These are phyloP conservation scores for Teratosphaeria viscida DNA, from an alignment of 2,329 filamentous ascomycete species.

Conservation along the genomic window DNA sequence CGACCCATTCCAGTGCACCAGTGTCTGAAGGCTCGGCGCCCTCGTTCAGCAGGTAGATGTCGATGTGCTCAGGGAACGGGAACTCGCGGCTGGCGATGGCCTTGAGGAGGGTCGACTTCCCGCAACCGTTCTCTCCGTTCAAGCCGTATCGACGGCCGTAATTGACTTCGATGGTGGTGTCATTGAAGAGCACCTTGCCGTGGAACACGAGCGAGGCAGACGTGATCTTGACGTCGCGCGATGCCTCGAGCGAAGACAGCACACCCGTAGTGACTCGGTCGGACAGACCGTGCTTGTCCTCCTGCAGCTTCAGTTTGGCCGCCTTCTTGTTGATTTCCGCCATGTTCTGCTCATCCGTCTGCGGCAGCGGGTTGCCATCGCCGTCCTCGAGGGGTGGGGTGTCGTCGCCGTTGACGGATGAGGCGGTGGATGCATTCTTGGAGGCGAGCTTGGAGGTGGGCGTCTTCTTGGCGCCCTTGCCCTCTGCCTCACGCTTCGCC, in stretches of 20 bases:
- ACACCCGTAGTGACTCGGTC: constrained; percentile 98
- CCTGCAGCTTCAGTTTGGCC: constrained; percentile 79
- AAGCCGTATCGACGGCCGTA: constrained; percentile 90
- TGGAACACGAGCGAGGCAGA: constrained; percentile 93
- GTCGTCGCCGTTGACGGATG: constrained; percentile 62
- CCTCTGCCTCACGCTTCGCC: constrained; percentile 56
- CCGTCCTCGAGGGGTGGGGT: constrained; percentile 50
- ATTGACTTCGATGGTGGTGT: constrained; percentile 85
- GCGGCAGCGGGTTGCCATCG: constrained; percentile 41
- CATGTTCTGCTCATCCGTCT: constrained; percentile 55
- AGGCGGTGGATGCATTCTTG: constrained; percentile 55
- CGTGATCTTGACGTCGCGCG: constrained; percentile 94
- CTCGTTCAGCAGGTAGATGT: constrained; percentile 97
- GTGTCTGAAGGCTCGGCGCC: constrained; percentile 81
- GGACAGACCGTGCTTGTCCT: constrained; percentile 92
- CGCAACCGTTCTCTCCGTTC: constrained; percentile 96
- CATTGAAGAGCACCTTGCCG: constrained; percentile 88
- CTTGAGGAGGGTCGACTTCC: constrained; percentile 96
- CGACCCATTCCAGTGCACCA: constrained; percentile 94
- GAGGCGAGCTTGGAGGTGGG: constrained; percentile 59
- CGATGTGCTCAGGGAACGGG: constrained; percentile 89
- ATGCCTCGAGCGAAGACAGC: constrained; percentile 69
- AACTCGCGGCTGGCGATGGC: constrained; percentile 88
- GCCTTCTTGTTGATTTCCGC: constrained; percentile 53
- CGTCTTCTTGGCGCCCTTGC: constrained; percentile 65